phyloP scores from a whole-genome alignment of 352 stramenopile genomes.

The Globisporangium uncinulatum region DNA sequence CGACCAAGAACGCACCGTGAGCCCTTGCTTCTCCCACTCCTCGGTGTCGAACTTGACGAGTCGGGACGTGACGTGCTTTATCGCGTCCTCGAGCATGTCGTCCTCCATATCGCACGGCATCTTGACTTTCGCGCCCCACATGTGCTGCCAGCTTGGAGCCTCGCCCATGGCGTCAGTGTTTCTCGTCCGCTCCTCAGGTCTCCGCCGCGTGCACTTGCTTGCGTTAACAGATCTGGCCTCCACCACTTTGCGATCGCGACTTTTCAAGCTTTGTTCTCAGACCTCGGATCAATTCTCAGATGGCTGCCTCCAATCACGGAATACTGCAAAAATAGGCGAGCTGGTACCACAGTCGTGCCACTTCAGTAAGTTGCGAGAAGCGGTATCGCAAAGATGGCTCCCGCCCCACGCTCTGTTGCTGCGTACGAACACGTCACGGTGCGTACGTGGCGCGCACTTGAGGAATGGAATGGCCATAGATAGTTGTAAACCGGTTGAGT shows the following conservation, averaged over 20 bases:
- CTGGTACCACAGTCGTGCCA: too few species aligned
- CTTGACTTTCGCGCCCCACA: slow-evolving; percentile 84
- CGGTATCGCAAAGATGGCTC: background rate
- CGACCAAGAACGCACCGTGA: slow-evolving; percentile 27
- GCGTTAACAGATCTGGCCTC: background rate
- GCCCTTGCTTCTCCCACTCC: slow-evolving; percentile 78
- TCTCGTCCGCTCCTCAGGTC: too few species aligned
- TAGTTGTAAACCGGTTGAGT: background rate
- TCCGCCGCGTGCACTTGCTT: background rate
- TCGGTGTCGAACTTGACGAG: slow-evolving; percentile 72
- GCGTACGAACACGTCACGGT: slow-evolving; percentile 12
- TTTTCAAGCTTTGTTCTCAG: too few species aligned
- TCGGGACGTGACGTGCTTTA: slow-evolving; percentile 64
- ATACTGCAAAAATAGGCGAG: too few species aligned
- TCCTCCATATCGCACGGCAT: slow-evolving; percentile 89
- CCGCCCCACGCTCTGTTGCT: background rate
- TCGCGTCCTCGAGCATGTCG: slow-evolving; percentile 81
- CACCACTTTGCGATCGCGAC: too few species aligned
- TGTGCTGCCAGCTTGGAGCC: slow-evolving; percentile 79
- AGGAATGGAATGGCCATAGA: background rate
- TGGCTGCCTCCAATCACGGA: too few species aligned
- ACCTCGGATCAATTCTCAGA: too few species aligned
- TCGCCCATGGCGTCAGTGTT: slow-evolving; percentile 40
- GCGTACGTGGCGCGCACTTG: background rate
- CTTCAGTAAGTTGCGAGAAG: too few species aligned